Evolutionary conservation across 768 basidiomycete genomes (phyloP).

Genomic region (Russula foetens): DNA sequence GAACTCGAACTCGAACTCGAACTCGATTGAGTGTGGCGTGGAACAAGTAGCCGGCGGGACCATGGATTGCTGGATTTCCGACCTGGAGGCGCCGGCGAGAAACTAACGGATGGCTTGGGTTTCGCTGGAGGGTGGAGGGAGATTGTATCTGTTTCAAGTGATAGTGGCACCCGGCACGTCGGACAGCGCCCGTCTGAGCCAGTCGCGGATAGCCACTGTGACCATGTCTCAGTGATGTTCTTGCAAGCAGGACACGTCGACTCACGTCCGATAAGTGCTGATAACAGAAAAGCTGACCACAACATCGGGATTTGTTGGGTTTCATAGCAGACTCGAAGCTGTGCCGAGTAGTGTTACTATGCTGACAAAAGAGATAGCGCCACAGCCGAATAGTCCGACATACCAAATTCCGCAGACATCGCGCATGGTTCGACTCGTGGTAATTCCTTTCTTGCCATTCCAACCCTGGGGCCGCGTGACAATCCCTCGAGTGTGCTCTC

Average conservation of each 20-base stretch:
- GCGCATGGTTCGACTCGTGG: conserved; percentile 6
- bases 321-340: conserved; percentile 20
- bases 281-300: conserved; percentile 20
- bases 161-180: conserved; percentile 18
- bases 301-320: conserved; percentile 20
- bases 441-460: conserved; percentile 19
- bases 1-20: conserved; percentile 14
- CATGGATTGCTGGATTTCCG: background rate
- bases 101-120: background rate
- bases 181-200: conserved; percentile 21
- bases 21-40: background rate
- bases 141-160: conserved; percentile 18
- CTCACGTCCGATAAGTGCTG: conserved; percentile 21
- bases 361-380: background rate
- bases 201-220: conserved; percentile 14
- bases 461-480: conserved; percentile 4
- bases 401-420: conserved; percentile 22
- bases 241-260: background rate
- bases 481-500: background rate
- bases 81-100: background rate
- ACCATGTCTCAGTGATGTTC: background rate
- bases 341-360: conserved; percentile 8
- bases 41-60: background rate
- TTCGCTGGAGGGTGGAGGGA: conserved; percentile 16
- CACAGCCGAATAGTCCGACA: conserved; percentile 1